These are phyloP conservation scores for Mycena epipterygia DNA, from an alignment of 768 basidiomycete species.

Conservation along the genomic window DNA sequence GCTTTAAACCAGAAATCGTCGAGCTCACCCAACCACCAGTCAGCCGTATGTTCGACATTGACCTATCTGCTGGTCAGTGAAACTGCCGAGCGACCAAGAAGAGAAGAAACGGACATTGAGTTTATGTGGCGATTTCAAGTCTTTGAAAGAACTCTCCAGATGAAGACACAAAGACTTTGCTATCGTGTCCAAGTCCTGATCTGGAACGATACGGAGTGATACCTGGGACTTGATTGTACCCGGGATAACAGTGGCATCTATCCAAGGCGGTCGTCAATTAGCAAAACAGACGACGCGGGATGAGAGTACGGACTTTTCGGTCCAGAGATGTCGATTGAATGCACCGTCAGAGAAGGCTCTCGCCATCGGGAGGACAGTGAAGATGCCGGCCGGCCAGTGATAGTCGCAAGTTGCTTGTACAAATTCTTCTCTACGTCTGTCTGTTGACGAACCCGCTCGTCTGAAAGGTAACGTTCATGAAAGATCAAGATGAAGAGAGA, in stretches of 20 bases:
- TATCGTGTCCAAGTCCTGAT: conserved; percentile 85
- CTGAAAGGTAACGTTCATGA: conserved; percentile 50
- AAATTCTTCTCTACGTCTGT: conserved; percentile 76
- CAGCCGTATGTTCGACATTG: conserved; percentile 84
- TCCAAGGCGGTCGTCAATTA: background rate
- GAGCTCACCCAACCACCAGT: conserved; percentile 97
- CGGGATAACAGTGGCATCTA: conserved; percentile 92
- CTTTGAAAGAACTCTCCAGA: conserved; percentile 69
- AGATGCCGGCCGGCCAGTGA: conserved; percentile 77
- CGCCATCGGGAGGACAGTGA: conserved; percentile 87
- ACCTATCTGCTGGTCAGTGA: conserved; percentile 61
- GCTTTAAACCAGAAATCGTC: conserved; percentile 90
- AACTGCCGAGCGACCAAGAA: background rate
- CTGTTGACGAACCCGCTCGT: conserved; percentile 81
- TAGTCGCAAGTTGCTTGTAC: conserved; percentile 76
- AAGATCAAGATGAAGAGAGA: background rate
- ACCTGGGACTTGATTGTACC: conserved; percentile 86
- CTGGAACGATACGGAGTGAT: conserved; percentile 94
- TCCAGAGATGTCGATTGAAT: conserved; percentile 87
- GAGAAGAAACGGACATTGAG: conserved; percentile 68
- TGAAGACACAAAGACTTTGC: conserved; percentile 71
- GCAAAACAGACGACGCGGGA: background rate
- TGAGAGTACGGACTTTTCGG: conserved; percentile 70
- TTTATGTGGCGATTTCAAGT: conserved; percentile 75
- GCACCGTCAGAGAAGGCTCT: conserved; percentile 91